A percentile compares a stretch with the other conserved stretches of the same genome.
These are phyloP conservation scores for Apiospora malaysiana DNA, from an alignment of 2,329 filamentous ascomycete genomes.

Conservation along the genomic window DNA sequence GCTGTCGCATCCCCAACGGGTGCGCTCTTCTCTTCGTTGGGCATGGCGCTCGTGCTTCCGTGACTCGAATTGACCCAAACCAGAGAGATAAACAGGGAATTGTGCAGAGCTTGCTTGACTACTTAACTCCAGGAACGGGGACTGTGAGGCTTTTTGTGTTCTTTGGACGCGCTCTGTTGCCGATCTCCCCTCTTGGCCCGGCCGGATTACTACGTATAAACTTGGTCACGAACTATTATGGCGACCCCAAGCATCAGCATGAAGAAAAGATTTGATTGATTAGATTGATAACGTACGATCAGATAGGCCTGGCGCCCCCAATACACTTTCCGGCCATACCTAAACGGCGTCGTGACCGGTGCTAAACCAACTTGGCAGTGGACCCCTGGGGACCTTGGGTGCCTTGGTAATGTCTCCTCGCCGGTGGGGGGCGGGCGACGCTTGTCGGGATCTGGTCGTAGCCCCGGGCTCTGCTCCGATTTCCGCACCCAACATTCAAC, in stretches of 20 bases:
- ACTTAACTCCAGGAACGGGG: too few relatives aligned
- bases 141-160: neutral
- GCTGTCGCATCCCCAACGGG: neutral
- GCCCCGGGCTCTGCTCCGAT: neutral
- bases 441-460: slow-evolving; percentile 2
- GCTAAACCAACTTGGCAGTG: neutral
- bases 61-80: neutral
- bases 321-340: neutral
- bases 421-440: neutral
- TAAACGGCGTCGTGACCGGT: neutral
- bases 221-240: neutral
- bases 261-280: slow-evolving; percentile 19
- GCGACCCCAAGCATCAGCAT: neutral
- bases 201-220: neutral
- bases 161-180: neutral
- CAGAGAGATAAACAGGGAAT: too few relatives aligned
- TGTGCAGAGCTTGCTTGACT: too few relatives aligned
- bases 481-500: neutral
- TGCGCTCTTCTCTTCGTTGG: slow-evolving; percentile 7
- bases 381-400: neutral
- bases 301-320: neutral
- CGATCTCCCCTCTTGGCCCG: neutral
- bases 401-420: neutral
- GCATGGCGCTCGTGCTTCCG: neutral
- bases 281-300: slow-evolving; percentile 14